Conservation (phyloP, 257 asterid genomes). For the Solanum habrochaites region DNA sequence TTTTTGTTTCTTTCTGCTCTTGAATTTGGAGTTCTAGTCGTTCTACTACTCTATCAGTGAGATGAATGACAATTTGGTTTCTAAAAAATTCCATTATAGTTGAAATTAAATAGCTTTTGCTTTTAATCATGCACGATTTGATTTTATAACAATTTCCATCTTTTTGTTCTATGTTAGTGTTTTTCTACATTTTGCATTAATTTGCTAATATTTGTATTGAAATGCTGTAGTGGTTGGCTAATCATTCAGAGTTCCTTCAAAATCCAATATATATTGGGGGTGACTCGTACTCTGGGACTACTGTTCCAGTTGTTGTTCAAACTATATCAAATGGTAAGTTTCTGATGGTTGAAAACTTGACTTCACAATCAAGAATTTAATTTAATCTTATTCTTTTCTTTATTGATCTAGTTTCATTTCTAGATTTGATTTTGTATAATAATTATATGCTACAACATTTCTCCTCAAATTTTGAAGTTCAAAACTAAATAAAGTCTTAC, state of each 20-base stretch:
- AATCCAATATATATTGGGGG: not conserved
- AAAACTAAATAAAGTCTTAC: not conserved
- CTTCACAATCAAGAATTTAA: not conserved
- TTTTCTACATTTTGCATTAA: not conserved
- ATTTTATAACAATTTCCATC: not conserved
- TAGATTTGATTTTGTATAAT: not conserved
- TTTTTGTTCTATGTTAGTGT: not conserved
- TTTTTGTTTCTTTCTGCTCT: not conserved
- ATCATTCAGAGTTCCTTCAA: not conserved
- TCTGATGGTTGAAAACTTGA: not conserved
- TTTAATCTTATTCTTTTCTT: not conserved
- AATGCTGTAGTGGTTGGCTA: not conserved
- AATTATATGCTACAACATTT: not conserved
- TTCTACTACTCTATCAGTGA: not conserved
- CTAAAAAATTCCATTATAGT: not conserved
- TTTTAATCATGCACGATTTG: not conserved
- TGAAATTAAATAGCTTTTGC: not conserved
- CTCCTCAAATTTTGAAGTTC: not conserved
- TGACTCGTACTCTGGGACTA: not conserved
- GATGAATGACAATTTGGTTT: not conserved
- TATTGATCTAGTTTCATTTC: not conserved
- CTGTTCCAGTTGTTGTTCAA: not conserved
- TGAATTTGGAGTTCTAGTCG: not conserved
- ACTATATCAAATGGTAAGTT: not conserved
- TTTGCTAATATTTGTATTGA: not conserved